A percentile compares a stretch with the other conserved stretches of the same genome.
phyloP scores from a whole-genome alignment of 768 basidiomycete species.

The Russula foetens region DNA sequence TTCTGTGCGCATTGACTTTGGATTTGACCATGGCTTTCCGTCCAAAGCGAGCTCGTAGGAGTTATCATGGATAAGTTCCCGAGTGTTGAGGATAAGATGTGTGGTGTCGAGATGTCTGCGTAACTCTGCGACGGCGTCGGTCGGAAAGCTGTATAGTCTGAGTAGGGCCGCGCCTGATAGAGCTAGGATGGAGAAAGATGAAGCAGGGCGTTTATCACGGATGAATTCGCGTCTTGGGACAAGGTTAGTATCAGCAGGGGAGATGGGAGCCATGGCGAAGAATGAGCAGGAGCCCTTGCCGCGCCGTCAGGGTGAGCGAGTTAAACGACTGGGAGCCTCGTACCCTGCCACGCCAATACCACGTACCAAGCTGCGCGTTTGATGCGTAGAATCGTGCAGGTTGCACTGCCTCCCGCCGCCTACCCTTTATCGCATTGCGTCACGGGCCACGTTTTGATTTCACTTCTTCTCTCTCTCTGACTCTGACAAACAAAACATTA shows the following conservation, averaged over 20 bases:
- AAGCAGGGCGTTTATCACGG: conserved; percentile 45
- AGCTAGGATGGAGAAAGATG: conserved; percentile 63
- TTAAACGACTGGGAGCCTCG: not conserved
- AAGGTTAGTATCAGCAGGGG: conserved; percentile 43
- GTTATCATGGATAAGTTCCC: conserved; percentile 49
- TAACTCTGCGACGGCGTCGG: conserved; percentile 42
- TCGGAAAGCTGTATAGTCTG: conserved; percentile 63
- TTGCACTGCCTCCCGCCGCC: not conserved
- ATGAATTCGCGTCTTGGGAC: conserved; percentile 68
- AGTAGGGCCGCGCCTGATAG: conserved; percentile 55
- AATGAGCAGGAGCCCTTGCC: conserved; percentile 17
- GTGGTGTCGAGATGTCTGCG: conserved; percentile 46
- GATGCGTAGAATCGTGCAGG: not conserved
- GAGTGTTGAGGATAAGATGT: conserved; percentile 35
- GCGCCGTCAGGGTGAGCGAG: conserved; percentile 11
- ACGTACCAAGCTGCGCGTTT: conserved; percentile 1
- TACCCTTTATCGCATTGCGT: conserved; percentile 1
- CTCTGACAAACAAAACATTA: too few species aligned
- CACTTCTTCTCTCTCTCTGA: too few species aligned
- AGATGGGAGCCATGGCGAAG: conserved; percentile 14
- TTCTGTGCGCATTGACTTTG: conserved; percentile 59
- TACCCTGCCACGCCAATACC: conserved; percentile 15
- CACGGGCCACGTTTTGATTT: not conserved
- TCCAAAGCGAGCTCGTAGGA: conserved; percentile 60
- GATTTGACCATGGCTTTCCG: conserved; percentile 64